Evolutionary conservation across 2,329 filamentous ascomycete genomes (phyloP).

Genomic region (Epichloe festucae): DNA sequence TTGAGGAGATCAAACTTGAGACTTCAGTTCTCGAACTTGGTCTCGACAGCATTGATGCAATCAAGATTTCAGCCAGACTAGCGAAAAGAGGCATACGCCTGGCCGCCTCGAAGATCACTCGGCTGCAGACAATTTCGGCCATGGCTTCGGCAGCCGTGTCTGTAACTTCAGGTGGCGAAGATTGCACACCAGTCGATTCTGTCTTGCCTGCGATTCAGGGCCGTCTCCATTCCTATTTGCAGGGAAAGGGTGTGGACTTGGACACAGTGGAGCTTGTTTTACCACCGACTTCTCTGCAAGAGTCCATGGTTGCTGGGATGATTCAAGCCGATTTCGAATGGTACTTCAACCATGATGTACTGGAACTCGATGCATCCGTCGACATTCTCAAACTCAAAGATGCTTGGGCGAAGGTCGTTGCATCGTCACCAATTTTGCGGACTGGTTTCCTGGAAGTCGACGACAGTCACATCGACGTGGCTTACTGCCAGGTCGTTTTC

Average conservation of each 20-base stretch:
- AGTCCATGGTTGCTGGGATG: constrained; percentile 78
- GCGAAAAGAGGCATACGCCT: constrained; percentile 46
- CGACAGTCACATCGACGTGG: constrained; percentile 38
- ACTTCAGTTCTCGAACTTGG: constrained; percentile 70
- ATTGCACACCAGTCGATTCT: no score
- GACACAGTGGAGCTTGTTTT: constrained; percentile 43
- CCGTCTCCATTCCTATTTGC: constrained; percentile 26
- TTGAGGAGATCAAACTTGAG: constrained; percentile 37
- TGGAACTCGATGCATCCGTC: constrained; percentile 43
- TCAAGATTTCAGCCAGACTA: constrained; percentile 66
- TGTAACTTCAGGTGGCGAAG: constrained; percentile 28
- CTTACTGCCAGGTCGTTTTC: constrained; percentile 37
- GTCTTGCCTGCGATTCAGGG: not conserved
- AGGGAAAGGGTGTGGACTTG: constrained; percentile 20
- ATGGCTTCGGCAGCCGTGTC: not conserved
- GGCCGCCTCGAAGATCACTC: constrained; percentile 66
- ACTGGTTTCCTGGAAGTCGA: constrained; percentile 59
- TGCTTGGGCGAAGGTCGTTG: constrained; percentile 51
- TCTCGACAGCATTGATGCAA: constrained; percentile 83
- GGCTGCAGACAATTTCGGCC: constrained; percentile 49
- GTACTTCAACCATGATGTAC: constrained; percentile 78
- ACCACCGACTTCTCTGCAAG: constrained; percentile 72
- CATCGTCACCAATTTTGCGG: constrained; percentile 55
- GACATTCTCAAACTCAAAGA: constrained; percentile 42
- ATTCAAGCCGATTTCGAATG: constrained; percentile 55